Evolutionary conservation across 2,329 filamentous ascomycete species (phyloP), one percentile per base, ranked within the genome.

Genomic region (Aspergillus nomiae): DNA sequence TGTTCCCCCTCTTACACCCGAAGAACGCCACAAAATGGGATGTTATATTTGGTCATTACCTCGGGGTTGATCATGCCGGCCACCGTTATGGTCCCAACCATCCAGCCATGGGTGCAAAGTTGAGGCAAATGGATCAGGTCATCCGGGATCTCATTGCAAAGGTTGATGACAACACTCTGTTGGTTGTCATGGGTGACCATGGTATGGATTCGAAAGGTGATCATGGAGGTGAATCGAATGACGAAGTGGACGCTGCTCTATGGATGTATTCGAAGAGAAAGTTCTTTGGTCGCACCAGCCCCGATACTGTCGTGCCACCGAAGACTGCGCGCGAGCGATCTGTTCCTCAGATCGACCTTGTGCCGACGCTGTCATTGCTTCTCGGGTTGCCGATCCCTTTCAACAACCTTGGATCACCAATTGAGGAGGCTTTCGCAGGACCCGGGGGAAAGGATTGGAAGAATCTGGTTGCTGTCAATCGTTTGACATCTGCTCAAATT

Each of bases 131-230:
- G 94, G 89, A 99, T 71, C 80, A 76, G 0, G 89, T 97, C 34
- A 84, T 98, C 62, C 86, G 88, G 50, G 84, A 90, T 30, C 83
- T 98, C 59, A 88, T 91, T 3, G 82, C 86, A 0, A 82, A 82
- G 4, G 82, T 99, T 21, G 94, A 97, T 70, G 90, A 97, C 59
- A 82, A 92, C 60, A 99, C 95, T 0, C 82, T 99, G 26, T 82
- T 99, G 41, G 88, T 99, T 24, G 91, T 99, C 16, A 96, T 99
- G 92, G 95, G 95, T n/a, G 95, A 99, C 75, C 95, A 99, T 74
- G 95, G 95, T 12, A 99, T 99, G 95, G 95, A 99, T 77, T 83
- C 87, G 64, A 98, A 99, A 80, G 95, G 95, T 21, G 95, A 99
- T 69, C 95, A 99, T 74, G 95, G 95, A n/a, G 95, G 95, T 60